These are phyloP conservation scores for Fusarium phyllophilum DNA, from an alignment of 2,329 filamentous ascomycete species.

Conservation along the genomic window DNA sequence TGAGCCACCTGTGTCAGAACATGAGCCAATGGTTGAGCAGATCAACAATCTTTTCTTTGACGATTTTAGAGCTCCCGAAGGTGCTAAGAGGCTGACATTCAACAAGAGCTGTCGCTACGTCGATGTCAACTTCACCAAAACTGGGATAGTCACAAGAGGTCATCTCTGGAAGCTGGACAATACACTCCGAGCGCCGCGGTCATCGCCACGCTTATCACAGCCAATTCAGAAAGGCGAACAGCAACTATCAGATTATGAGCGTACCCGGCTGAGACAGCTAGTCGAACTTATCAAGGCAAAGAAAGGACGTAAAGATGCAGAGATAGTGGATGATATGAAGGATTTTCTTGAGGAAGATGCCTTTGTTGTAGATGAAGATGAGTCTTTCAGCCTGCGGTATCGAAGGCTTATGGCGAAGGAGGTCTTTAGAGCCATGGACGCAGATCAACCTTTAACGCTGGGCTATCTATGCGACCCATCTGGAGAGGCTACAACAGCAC, in stretches of 20 bases:
- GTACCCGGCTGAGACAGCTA: conserved; percentile 27
- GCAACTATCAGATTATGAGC: conserved; percentile 24
- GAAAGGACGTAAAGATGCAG: neutral
- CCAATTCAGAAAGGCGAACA: conserved; percentile 11
- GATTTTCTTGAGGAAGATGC: conserved; percentile 23
- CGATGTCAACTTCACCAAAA: conserved; percentile 19
- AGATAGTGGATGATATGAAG: neutral
- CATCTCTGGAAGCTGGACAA: conserved; percentile 42
- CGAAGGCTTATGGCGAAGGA: conserved; percentile 33
- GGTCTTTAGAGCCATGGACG: conserved; percentile 31
- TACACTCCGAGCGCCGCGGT: conserved; percentile 24
- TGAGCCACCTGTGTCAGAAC: neutral
- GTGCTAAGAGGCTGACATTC: conserved; percentile 33
- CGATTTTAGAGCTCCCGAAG: conserved; percentile 26
- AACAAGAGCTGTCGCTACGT: conserved; percentile 44
- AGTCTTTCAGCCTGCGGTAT: conserved; percentile 25
- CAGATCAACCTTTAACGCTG: conserved; percentile 16
- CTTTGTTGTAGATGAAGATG: neutral
- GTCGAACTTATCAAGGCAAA: conserved; percentile 9
- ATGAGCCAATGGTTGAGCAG: conserved; percentile 10
- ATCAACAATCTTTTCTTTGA: conserved; percentile 33
- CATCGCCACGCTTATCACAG: conserved; percentile 9
- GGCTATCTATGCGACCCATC: conserved; percentile 22
- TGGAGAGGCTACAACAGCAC: neutral
- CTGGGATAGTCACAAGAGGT: conserved; percentile 36